phyloP scores from a whole-genome alignment of 306 rosid species.

The Cucurbita maxima region DNA sequence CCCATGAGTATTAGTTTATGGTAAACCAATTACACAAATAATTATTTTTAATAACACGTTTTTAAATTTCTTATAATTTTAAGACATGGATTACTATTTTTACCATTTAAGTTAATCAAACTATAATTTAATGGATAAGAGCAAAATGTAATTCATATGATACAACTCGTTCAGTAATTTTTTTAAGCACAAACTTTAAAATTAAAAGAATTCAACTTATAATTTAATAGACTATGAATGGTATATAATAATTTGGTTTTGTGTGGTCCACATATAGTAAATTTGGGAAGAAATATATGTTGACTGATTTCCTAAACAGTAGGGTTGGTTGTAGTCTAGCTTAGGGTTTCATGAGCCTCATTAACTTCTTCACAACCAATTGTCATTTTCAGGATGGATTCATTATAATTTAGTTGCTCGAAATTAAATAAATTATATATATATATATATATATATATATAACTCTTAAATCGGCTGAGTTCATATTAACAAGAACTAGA shows the following conservation, averaged over 20 bases:
- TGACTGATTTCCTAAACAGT: background rate
- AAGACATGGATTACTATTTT: too few relatives aligned
- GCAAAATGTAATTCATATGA: too few relatives aligned
- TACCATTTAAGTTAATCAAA: too few relatives aligned
- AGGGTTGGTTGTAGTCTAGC: background rate
- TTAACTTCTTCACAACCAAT: background rate
- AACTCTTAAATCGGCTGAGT: background rate
- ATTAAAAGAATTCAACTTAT: background rate
- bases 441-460: background rate
- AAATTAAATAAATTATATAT: background rate
- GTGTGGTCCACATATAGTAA: background rate
- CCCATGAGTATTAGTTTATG: background rate
- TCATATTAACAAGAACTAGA: too few relatives aligned
- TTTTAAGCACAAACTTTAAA: too few relatives aligned
- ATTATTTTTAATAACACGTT: too few relatives aligned
- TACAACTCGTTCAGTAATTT: too few relatives aligned
- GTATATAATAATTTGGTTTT: background rate
- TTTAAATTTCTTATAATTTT: too few relatives aligned
- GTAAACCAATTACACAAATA: background rate
- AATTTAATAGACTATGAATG: background rate
- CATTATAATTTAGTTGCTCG: background rate
- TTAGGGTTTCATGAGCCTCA: constrained; percentile 2
- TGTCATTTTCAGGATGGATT: background rate
- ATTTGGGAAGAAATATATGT: background rate
- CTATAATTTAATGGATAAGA: too few relatives aligned